These are phyloP conservation scores for Xylariaceae sp. DNA, from an alignment of 2,329 filamentous ascomycete species.

Conservation along the genomic window DNA sequence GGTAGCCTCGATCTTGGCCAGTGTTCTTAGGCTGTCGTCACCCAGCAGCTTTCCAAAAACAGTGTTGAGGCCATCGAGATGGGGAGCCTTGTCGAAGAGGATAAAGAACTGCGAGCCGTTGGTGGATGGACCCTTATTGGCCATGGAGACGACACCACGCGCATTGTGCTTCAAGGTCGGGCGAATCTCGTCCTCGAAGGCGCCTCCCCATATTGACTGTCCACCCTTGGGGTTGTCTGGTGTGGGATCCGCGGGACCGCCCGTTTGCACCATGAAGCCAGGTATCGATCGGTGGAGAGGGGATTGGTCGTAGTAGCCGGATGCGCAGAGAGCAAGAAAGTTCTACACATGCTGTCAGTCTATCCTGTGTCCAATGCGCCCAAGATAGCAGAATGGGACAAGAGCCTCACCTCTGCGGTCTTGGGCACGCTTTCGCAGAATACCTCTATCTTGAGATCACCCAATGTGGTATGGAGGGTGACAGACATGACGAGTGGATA, in stretches of 20 bases:
- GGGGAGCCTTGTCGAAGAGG: slow-evolving; percentile 70
- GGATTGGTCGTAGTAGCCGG: slow-evolving; percentile 69
- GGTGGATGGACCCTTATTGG: slow-evolving; percentile 69
- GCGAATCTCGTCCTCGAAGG: slow-evolving; percentile 78
- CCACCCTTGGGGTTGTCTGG: slow-evolving; percentile 64
- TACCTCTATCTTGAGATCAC: slow-evolving; percentile 90
- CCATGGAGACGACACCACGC: slow-evolving; percentile 71
- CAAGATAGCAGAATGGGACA: slow-evolving; percentile 1
- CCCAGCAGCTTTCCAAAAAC: slow-evolving; percentile 74
- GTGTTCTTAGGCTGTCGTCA: slow-evolving; percentile 59
- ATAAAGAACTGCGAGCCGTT: slow-evolving; percentile 83
- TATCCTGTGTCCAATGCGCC: slow-evolving; percentile 2
- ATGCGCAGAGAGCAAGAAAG: slow-evolving; percentile 82
- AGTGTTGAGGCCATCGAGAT: slow-evolving; percentile 80
- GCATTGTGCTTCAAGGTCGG: slow-evolving; percentile 65
- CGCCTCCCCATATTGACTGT: slow-evolving; percentile 66
- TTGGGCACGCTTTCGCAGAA: slow-evolving; percentile 95
- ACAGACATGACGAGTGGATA: slow-evolving; percentile 50
- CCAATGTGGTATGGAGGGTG: slow-evolving; percentile 79
- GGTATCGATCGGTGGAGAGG: slow-evolving; percentile 79
- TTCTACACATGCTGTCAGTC: slow-evolving; percentile 51
- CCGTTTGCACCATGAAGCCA: slow-evolving; percentile 76
- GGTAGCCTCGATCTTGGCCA: slow-evolving; percentile 67
- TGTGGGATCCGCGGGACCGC: slow-evolving; percentile 54
- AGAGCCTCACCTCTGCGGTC: slow-evolving; percentile 81